A percentile compares a stretch with the other conserved stretches of the same genome.
These are phyloP conservation scores for Curvularia sp. DNA, from an alignment of 2,329 filamentous ascomycete species.

Conservation along the genomic window DNA sequence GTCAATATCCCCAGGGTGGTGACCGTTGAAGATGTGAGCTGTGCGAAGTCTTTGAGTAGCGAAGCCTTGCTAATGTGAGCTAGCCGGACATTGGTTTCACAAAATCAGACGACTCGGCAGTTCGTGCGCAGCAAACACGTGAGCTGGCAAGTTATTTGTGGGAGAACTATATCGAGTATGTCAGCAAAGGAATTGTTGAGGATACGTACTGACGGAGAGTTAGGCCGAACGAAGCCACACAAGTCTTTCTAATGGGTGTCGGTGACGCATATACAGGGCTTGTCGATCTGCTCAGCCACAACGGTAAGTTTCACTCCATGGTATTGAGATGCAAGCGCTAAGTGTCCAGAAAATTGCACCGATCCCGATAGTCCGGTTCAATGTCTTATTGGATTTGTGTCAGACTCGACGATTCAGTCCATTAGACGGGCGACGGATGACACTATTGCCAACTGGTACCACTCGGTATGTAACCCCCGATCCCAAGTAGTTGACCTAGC, in stretches of 20 bases:
- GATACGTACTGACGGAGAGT: conserved; percentile 15
- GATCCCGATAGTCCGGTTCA: conserved; percentile 62
- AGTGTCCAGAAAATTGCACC: conserved; percentile 63
- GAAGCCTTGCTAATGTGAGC: conserved; percentile 10
- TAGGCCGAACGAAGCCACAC: conserved; percentile 66
- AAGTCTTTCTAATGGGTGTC: conserved; percentile 85
- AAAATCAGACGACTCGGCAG: conserved; percentile 57
- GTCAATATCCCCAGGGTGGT: conserved; percentile 86
- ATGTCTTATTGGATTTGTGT: conserved; percentile 81
- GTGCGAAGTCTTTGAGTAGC: not conserved
- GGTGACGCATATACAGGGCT: conserved; percentile 89
- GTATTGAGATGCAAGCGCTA: not conserved
- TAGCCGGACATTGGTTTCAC: conserved; percentile 41
- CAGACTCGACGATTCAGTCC: conserved; percentile 74
- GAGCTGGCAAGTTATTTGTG: conserved; percentile 86
- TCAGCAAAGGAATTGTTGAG: not conserved
- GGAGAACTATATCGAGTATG: conserved; percentile 91
- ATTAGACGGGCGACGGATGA: conserved; percentile 72
- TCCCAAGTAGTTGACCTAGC: conserved; percentile 2
- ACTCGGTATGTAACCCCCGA: conserved; percentile 56
- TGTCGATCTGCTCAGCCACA: conserved; percentile 77
- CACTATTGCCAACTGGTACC: conserved; percentile 84
- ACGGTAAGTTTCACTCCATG: conserved; percentile 60
- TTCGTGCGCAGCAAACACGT: conserved; percentile 59
- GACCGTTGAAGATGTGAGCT: conserved; percentile 65